Percentiles rank a stretch among this genome's conserved stretches.
Conservation (phyloP, 495 filamentous ascomycete genomes). For the Cudoniella acicularis region DNA sequence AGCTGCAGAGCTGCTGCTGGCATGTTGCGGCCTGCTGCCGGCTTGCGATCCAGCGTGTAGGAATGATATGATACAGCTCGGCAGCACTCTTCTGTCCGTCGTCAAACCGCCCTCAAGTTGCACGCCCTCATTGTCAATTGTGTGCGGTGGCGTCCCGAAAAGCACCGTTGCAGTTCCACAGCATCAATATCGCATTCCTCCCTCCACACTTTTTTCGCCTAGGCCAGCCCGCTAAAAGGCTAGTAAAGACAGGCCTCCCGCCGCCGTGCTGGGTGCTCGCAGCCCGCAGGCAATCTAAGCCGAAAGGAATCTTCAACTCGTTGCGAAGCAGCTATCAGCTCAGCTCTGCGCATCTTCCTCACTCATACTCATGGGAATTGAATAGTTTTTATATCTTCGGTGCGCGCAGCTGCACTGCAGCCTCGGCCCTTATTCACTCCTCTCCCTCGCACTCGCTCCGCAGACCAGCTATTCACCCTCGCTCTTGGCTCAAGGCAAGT, state of each 20-base stretch:
- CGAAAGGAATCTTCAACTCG: not conserved
- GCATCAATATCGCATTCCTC: not conserved
- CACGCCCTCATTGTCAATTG: not conserved
- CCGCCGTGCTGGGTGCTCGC: not conserved
- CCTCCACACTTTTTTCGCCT: not conserved
- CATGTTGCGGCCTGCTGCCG: too few relatives aligned
- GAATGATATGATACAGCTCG: too few relatives aligned
- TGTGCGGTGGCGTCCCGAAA: not conserved
- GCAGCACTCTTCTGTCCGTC: not conserved
- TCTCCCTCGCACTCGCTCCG: too few relatives aligned
- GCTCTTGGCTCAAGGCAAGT: not conserved
- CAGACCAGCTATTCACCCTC: not conserved
- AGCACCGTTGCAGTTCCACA: not conserved
- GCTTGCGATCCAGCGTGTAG: too few relatives aligned
- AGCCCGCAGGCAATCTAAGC: not conserved
- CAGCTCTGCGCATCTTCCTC: too few relatives aligned
- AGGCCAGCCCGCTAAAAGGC: not conserved
- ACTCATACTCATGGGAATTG: too few relatives aligned
- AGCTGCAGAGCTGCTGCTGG: too few relatives aligned
- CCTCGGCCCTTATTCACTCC: too few relatives aligned
- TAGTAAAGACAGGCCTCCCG: not conserved
- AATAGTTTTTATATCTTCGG: too few relatives aligned
- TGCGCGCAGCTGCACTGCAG: not conserved
- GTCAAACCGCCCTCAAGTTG: not conserved
- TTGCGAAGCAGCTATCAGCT: not conserved